These are phyloP conservation scores for Megacollybia platyphylla DNA, from an alignment of 1,284 basidiomycete species.

Conservation along the genomic window DNA sequence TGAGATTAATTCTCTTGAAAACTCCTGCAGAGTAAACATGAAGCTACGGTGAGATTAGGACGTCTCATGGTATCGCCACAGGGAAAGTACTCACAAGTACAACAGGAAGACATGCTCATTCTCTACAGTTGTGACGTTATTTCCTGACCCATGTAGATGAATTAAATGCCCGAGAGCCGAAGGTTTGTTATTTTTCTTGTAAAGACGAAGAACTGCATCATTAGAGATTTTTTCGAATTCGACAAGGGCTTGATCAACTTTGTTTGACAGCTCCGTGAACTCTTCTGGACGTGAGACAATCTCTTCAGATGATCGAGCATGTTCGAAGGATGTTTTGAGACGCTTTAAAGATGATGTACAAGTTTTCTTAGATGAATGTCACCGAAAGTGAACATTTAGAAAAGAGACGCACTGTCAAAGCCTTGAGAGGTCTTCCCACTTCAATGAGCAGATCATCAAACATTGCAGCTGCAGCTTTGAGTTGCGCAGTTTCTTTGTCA, in stretches of 20 bases:
- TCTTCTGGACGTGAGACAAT: slow-evolving; percentile 34
- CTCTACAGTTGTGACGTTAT: slow-evolving; percentile 27
- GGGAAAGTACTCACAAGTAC: slow-evolving; percentile 61
- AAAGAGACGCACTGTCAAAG: slow-evolving; percentile 50
- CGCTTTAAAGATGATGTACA: slow-evolving; percentile 47
- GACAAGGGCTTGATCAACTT: slow-evolving; percentile 56
- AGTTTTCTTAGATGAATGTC: slow-evolving; percentile 21
- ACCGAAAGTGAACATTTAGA: not conserved
- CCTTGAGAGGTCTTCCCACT: slow-evolving; percentile 67
- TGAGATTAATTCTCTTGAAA: slow-evolving; percentile 69
- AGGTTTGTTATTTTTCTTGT: slow-evolving; percentile 40
- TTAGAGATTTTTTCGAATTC: slow-evolving; percentile 77
- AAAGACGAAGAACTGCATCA: slow-evolving; percentile 68
- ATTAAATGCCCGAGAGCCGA: slow-evolving; percentile 13
- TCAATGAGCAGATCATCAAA: slow-evolving; percentile 80
- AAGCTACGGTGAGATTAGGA: slow-evolving; percentile 38
- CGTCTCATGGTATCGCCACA: not conserved
- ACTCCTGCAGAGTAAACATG: slow-evolving; percentile 89
- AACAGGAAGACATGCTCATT: slow-evolving; percentile 72
- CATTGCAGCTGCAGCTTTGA: slow-evolving; percentile 60
- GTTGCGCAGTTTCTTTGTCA: slow-evolving; percentile 41
- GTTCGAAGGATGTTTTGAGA: slow-evolving; percentile 53
- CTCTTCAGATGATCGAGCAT: slow-evolving; percentile 15
- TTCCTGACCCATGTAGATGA: slow-evolving; percentile 15
- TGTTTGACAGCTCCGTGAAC: slow-evolving; percentile 50